These are phyloP conservation scores for Pichia sp. DNA, from an alignment of 1,139 yeast species.

Conservation along the genomic window DNA sequence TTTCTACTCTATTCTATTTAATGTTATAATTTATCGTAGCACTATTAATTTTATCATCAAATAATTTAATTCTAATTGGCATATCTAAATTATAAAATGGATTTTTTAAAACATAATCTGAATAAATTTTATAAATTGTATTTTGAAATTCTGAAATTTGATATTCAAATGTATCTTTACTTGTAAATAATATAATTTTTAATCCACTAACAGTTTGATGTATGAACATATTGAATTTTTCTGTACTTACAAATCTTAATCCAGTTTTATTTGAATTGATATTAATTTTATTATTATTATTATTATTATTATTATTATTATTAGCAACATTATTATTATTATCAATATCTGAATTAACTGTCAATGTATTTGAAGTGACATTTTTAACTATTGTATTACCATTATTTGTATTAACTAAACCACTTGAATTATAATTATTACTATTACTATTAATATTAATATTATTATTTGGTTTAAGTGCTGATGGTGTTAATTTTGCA, in stretches of 20 bases:
- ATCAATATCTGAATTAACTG: too few relatives aligned
- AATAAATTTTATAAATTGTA: constrained; percentile 60
- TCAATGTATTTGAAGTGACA: too few relatives aligned
- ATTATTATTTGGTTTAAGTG: too few relatives aligned
- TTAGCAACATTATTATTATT: too few relatives aligned
- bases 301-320: not conserved
- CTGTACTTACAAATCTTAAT: constrained; percentile 53
- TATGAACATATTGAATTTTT: constrained; percentile 52
- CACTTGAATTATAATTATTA: too few relatives aligned
- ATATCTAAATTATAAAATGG: constrained; percentile 92
- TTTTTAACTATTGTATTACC: too few relatives aligned
- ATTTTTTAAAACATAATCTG: constrained; percentile 92
- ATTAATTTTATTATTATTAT: not conserved
- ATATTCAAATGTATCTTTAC: constrained; percentile 23
- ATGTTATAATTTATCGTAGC: too few relatives aligned
- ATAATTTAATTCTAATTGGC: constrained; percentile 83
- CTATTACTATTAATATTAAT: too few relatives aligned
- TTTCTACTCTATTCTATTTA: too few relatives aligned
- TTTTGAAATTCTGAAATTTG: constrained; percentile 23
- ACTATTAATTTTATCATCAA: constrained; percentile 54
- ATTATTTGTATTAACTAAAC: too few relatives aligned
- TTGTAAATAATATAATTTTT: constrained; percentile 56
- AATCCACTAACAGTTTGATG: constrained; percentile 67
- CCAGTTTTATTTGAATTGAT: constrained; percentile 43
- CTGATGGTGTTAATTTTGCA: constrained; percentile 67